Evolutionary conservation across 768 basidiomycete genomes (phyloP), one percentile per base, ranked within the genome.

Genomic region (Lanmaoa pseudosensibilis): DNA sequence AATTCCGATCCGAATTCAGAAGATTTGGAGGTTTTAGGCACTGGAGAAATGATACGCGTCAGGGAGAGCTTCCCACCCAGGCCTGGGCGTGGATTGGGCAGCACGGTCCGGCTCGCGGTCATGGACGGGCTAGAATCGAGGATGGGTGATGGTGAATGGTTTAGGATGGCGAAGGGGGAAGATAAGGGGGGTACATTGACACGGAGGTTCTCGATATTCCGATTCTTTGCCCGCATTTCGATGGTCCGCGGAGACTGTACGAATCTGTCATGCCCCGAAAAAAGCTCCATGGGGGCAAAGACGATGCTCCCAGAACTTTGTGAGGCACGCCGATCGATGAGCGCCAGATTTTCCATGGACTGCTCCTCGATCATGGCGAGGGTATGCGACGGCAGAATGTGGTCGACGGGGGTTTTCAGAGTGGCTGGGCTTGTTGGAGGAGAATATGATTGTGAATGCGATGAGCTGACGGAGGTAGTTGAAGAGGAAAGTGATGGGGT

Each of bases 401-500:
- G 52, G 25, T 77, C 76, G 25, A 70, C 7, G 8, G 75, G 70
- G n/a, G 74, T 71, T 34, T 62, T 64, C 8, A 74, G 55, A 56
- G 65, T 67, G 9, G 60, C 70, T 21, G 68, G 71, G 52, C 71
- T 77, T 36, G 68, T 58, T 9, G 74, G 75, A 8, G 69, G 78
- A 58, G 59, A 62, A 67, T 61, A 58, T 48, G 65, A 59, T 23
- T 63, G 68, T 3, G 74, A 76, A 48, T 65, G 70, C 4, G 65
- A 65, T 5, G 77, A 78, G 50, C 75, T 76, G 54, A 62, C 66
- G 2, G 77, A 78, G 9, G 65, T 67, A 40, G 61, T 69, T 30
- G 76, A 79, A 47, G 78, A 78, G 32, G 74, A 70, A 48, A 83
- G 70, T 11, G 81, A 80, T n/a, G 79, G 79, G n/a, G 75, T 77